Evolutionary conservation across 768 basidiomycete species (phyloP).

Genomic region (Daedaleopsis sinensis): DNA sequence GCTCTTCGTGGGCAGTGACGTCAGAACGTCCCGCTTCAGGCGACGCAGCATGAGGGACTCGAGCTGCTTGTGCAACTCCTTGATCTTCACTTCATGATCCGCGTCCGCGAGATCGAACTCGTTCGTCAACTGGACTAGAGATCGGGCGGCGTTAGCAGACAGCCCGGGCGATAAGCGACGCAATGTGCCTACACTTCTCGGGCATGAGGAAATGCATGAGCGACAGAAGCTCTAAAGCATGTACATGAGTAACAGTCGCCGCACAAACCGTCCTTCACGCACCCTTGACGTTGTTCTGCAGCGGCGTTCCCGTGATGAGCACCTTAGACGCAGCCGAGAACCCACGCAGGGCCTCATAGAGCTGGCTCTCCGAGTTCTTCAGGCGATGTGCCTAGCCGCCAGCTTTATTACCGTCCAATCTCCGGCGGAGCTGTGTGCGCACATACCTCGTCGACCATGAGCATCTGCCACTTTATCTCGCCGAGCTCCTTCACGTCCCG

Average conservation of each 20-base stretch:
- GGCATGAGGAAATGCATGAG: constrained; percentile 99
- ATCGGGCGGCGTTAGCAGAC: constrained; percentile 6
- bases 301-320: constrained; percentile 96
- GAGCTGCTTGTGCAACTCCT: constrained; percentile 91
- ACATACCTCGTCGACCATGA: constrained; percentile 93
- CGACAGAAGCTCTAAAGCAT: constrained; percentile 77
- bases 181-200: constrained; percentile 75
- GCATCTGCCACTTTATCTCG: constrained; percentile 95
- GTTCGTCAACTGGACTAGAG: constrained; percentile 83
- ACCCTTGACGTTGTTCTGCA: constrained; percentile 99
- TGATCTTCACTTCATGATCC: constrained; percentile 94
- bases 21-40: constrained; percentile 94
- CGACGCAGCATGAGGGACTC: constrained; percentile 94
- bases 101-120: constrained; percentile 94
- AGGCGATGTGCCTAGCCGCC: constrained; percentile 82
- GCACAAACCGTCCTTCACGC: constrained; percentile 28
- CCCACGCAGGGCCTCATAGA: constrained; percentile 90
- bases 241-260: constrained; percentile 11
- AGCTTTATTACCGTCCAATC: constrained; percentile 1
- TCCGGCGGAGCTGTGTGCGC: background rate
- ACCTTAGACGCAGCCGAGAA: constrained; percentile 92
- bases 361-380: constrained; percentile 96
- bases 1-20: constrained; percentile 95
- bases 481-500: constrained; percentile 87
- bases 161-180: background rate